These are phyloP conservation scores for Dioscorea cayenensis DNA, from an alignment of 116 monocot species.

Conservation along the genomic window DNA sequence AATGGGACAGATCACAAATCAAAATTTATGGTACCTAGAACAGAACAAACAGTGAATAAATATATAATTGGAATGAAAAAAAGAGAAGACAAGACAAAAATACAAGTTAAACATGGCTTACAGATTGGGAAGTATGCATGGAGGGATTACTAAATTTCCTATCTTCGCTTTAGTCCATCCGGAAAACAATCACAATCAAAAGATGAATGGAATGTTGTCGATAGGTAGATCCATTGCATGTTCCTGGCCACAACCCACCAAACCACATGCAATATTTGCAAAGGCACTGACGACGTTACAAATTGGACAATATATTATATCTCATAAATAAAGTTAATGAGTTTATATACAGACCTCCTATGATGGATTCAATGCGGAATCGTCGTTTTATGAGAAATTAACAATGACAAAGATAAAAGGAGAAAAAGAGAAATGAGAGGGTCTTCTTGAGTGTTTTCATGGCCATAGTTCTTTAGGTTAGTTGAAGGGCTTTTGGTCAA, in stretches of 20 bases:
- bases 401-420: no score
- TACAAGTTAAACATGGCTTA: constrained; percentile 2
- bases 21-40: background rate
- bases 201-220: background rate
- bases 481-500: no score
- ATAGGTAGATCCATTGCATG: background rate
- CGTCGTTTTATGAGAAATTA: no score
- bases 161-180: constrained; percentile 17
- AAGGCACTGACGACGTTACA: background rate
- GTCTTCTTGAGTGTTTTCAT: no score
- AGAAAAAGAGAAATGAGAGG: no score
- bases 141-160: constrained; percentile 7
- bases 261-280: background rate
- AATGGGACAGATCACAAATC: background rate
- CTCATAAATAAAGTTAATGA: no score
- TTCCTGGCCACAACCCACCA: constrained; percentile 1
- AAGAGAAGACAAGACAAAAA: background rate
- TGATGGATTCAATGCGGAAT: no score
- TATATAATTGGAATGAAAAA: no score
- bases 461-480: no score
- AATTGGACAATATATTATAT: no score
- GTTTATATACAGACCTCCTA: no score
- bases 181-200: constrained; percentile 11
- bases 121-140: constrained; percentile 32
- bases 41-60: background rate